Evolutionary conservation across 164 flowering plant genomes (phyloP).

Genomic region (Magnolia kwangsiensis): DNA sequence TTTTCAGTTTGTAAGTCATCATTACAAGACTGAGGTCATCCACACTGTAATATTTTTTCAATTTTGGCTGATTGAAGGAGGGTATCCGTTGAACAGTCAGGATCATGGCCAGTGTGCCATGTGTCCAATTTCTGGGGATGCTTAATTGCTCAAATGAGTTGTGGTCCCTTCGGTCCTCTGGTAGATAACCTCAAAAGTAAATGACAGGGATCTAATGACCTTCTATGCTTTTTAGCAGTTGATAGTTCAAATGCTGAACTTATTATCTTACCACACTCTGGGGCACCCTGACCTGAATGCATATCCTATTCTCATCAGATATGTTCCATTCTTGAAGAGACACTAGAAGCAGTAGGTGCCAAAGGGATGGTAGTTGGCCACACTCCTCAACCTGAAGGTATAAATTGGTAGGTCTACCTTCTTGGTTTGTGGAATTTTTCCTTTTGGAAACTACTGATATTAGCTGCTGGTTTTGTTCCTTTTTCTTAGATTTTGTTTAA

Average conservation of each 20-base stretch:
- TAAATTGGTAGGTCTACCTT: conserved; percentile 60
- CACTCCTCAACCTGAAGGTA: conserved; percentile 81
- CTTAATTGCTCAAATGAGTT: neutral
- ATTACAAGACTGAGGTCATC: neutral
- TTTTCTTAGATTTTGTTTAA: neutral
- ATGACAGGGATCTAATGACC: neutral
- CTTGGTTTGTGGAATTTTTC: neutral
- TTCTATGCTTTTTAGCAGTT: neutral
- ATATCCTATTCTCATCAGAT: conserved; percentile 40
- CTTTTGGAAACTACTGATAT: neutral
- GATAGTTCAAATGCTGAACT: neutral
- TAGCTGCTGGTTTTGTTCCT: neutral
- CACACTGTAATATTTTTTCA: neutral
- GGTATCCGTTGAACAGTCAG: neutral
- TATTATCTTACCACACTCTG: neutral
- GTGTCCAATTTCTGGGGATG: neutral
- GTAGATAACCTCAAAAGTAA: neutral
- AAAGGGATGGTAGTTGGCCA: conserved; percentile 98
- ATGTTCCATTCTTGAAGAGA: conserved; percentile 57
- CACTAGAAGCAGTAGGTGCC: conserved; percentile 71
- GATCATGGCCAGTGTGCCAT: neutral
- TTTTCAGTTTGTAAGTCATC: neutral
- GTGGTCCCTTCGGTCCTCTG: neutral
- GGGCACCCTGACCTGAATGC: conserved; percentile 1
- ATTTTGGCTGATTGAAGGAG: neutral